Evolutionary conservation across 768 basidiomycete genomes (phyloP), one percentile per base, ranked within the genome.

Genomic region (Tulasnella sp.): DNA sequence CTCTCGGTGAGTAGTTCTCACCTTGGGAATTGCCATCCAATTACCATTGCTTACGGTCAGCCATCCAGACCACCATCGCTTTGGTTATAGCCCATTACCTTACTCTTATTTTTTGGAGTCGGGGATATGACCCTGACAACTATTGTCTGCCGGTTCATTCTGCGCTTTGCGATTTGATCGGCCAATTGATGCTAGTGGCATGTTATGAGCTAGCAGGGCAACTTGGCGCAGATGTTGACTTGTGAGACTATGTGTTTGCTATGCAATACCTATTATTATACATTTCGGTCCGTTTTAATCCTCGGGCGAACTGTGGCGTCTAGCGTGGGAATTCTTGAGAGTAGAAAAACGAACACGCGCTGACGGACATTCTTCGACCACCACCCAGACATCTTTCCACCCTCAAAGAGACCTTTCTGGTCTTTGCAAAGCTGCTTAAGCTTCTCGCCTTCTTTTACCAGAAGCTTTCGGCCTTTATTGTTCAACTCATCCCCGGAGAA

Each of bases 101-200:
- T 72, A 96, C 95, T 2, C 84, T 89, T 67, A 90, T 89, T 82
- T 88, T 98, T 37, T 97, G 95, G 95, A 88, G 88, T 0, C 89
- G 86, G 77, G 86, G 89, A 15, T 86, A 90, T 37, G 96, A 98
- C 83, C 96, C 96, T 6, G 96, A 98, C 83, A 91, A 93, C 85
- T 96, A 97, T 83, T 95, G 95, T 1, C 85, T 98, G n/a, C 96
- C 96, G 10, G 89, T 97, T 37, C 95, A 97, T 80, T 95, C 93
- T 15, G 93, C 95, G 0, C 82, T 94, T 61, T 91, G 96, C 87
- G 94, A 96, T 83, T 89, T 97, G 74, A 84, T 93, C 42, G 94
- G 94, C 20, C 93, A 96, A 82, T 83, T 92, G 29, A 85, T 97
- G 10, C 88, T 98, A 11, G 94, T 94, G 1, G 81, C 88, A 0